Percentiles rank a stretch among this genome's conserved stretches.
These are phyloP conservation scores for Pelargonium nanum DNA, from an alignment of 345 rosid species.

Conservation along the genomic window DNA sequence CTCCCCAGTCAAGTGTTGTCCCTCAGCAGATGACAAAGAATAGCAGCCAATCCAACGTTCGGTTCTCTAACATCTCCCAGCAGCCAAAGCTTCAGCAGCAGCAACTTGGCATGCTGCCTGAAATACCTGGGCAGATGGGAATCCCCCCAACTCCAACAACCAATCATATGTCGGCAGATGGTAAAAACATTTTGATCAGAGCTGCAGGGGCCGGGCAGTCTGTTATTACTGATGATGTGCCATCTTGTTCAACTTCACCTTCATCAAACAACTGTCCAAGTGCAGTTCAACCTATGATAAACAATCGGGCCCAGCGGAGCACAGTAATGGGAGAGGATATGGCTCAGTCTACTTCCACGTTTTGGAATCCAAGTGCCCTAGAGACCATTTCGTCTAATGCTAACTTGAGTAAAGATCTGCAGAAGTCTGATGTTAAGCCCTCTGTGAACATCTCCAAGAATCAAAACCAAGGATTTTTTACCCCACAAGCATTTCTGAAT, in stretches of 20 bases:
- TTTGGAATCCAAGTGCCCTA: slow-evolving; percentile 28
- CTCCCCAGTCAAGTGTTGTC: slow-evolving; percentile 26
- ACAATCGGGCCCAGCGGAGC: slow-evolving; percentile 21
- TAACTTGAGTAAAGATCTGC: slow-evolving; percentile 26
- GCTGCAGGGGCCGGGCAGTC: slow-evolving; percentile 37
- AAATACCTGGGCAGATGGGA: slow-evolving; percentile 31
- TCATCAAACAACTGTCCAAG: slow-evolving; percentile 33
- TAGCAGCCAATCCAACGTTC: slow-evolving; percentile 25
- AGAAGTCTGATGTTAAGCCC: slow-evolving; percentile 47
- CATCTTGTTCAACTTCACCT: slow-evolving; percentile 53
- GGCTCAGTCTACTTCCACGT: slow-evolving; percentile 31
- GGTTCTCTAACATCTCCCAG: slow-evolving; percentile 26
- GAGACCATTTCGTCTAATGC: slow-evolving; percentile 29
- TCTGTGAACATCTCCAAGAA: slow-evolving; percentile 37
- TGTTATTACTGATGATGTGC: slow-evolving; percentile 43
- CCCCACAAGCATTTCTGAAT: slow-evolving; percentile 32
- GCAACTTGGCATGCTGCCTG: slow-evolving; percentile 30
- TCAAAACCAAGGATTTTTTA: slow-evolving; percentile 37
- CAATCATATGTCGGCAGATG: slow-evolving; percentile 24
- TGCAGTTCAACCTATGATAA: slow-evolving; percentile 28
- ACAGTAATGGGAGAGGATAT: slow-evolving; percentile 32
- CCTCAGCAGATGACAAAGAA: slow-evolving; percentile 33
- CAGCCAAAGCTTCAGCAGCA: slow-evolving; percentile 32
- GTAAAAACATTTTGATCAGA: slow-evolving; percentile 22
- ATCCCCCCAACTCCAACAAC: slow-evolving; percentile 15